These are phyloP conservation scores for Saccharomyces eubayanus DNA, from an alignment of 805 yeast genomes.

Conservation along the genomic window DNA sequence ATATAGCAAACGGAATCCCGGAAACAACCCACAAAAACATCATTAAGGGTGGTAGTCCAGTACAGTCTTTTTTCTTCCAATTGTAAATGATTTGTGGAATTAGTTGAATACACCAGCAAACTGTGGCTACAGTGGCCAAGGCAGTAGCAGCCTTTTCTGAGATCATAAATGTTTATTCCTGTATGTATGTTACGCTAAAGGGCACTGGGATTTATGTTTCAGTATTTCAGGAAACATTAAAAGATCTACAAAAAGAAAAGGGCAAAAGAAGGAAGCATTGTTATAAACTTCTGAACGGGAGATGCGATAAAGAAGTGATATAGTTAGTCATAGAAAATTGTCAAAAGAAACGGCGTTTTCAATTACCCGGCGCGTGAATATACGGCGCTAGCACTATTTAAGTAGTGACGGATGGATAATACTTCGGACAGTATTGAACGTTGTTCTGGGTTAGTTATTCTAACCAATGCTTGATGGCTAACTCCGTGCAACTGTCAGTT, in stretches of 20 bases:
- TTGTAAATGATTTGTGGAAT: slow-evolving; percentile 78
- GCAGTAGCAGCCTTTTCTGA: slow-evolving; percentile 52
- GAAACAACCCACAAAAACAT: slow-evolving; percentile 70
- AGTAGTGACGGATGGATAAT: neutral
- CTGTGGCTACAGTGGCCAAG: slow-evolving; percentile 81
- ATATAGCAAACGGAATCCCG: slow-evolving; percentile 83
- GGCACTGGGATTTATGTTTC: neutral
- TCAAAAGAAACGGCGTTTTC: neutral
- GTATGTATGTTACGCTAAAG: neutral
- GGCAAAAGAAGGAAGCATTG: neutral
- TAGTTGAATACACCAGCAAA: slow-evolving; percentile 87
- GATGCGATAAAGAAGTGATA: neutral
- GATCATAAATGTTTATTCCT: slow-evolving; percentile 7
- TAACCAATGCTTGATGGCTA: neutral
- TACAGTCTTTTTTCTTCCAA: slow-evolving; percentile 66
- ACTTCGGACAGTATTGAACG: neutral
- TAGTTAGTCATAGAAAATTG: neutral
- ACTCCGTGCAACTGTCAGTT: neutral
- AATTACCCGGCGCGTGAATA: neutral
- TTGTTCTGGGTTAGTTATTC: neutral
- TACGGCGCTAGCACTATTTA: neutral
- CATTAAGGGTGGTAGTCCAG: slow-evolving; percentile 85
- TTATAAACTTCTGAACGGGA: neutral
- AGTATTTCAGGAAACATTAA: neutral
- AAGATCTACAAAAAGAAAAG: neutral